Base-by-base conservation (phyloP, 257 asterid species). In the Plantago elongata region DNA sequence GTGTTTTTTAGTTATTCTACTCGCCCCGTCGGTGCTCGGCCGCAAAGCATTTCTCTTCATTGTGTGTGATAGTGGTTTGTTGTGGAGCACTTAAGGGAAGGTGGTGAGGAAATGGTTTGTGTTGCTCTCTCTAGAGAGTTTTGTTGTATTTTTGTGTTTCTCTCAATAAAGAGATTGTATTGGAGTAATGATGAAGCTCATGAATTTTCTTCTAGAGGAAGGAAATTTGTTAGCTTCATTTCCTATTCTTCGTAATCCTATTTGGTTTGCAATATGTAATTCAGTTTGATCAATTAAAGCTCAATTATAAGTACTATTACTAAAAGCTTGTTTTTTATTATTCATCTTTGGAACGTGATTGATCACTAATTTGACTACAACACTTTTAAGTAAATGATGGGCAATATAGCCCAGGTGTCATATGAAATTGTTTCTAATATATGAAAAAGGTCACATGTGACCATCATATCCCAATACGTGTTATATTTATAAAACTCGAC, bases 161-260 rank as follows among this genome's bases (percentile, higher is more conserved):
- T 54, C 59, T 3, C 57, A 74, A 76, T 76, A 76, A 76, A 43
- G 58, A 51, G 76, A 63, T 59, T 37, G 56, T 68, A 13, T 51
- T 51, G 62, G 29, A 43, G 51, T 60, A 65, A 71, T 70, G 50
- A 69, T 84, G 93, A 78, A 87, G 93, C 84, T 64, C 73, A 63
- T 75, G 80, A 80, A 78, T 84, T 87, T 84, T 77, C 79, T 80
- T 73, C 59, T 49, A 67, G 67, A 57, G 84, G 72, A 43, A 77
- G 79, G 54, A 87, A 87, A 87, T 84, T 79, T 77, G 74, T 74
- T 74, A 74, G 85, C 95, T 86, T 86, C 84, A 78, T 65, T 42
- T 49, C 68, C 13, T 50, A 42, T 52, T 55, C 63, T 61, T 34
- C 66, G 69, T 67, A 60, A 66, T 62, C 43, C 38, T 27, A 10